Conservation (phyloP, 1,284 basidiomycete species). For the Gymnopus androsaceus region DNA sequence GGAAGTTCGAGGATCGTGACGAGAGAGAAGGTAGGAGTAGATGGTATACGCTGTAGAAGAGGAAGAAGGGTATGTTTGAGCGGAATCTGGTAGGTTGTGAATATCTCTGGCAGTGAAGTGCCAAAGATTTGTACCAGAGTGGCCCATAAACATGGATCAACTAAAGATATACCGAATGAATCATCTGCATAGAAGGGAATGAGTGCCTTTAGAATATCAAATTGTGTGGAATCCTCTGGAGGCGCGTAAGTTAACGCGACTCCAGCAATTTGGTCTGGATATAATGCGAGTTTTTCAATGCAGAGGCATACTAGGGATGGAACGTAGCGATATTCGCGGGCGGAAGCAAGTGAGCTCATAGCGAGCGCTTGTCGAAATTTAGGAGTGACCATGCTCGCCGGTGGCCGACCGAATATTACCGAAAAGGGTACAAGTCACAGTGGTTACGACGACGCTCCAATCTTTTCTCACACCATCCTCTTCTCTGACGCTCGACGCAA, state of each 20-base stretch:
- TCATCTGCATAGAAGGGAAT: constrained; percentile 31
- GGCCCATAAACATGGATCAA: constrained; percentile 65
- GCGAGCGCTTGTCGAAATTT: too few species aligned
- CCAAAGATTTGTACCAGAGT: constrained; percentile 59
- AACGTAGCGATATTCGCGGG: constrained; percentile 18
- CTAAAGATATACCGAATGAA: constrained; percentile 28
- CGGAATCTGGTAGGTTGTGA: constrained; percentile 47
- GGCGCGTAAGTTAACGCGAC: constrained; percentile 25
- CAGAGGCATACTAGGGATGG: constrained; percentile 32
- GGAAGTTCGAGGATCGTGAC: constrained; percentile 62
- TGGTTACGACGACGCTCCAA: too few species aligned
- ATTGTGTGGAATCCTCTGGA: constrained; percentile 20
- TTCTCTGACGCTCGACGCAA: constrained; percentile 20
- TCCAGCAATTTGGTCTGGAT: constrained; percentile 29
- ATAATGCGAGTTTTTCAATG: constrained; percentile 25
- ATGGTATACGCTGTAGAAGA: constrained; percentile 57
- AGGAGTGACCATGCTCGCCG: too few species aligned
- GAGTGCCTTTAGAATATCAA: constrained; percentile 40
- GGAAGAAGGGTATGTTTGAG: constrained; percentile 56
- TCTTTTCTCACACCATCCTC: constrained; percentile 14
- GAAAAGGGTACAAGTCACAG: too few species aligned
- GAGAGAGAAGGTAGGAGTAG: constrained; percentile 57
- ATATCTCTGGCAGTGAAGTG: constrained; percentile 43
- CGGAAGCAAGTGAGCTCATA: background rate
- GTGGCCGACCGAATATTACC: too few species aligned